Percentiles rank a stretch among this genome's conserved stretches.
phyloP scores from a whole-genome alignment of 2,329 filamentous ascomycete species.

The Fusarium annulatum region DNA sequence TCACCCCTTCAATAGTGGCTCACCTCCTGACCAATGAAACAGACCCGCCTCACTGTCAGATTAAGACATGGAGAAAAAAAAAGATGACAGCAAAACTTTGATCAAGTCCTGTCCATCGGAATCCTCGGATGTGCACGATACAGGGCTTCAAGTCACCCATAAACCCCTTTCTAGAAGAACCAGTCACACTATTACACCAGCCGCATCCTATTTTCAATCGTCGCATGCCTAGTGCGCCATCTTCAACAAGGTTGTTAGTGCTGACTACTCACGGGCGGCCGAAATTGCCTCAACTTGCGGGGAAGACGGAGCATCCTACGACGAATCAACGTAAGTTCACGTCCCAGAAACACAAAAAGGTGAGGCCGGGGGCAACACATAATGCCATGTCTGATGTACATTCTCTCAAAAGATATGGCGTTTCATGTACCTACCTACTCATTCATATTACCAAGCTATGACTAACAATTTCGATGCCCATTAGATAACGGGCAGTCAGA shows the following conservation, averaged over 20 bases:
- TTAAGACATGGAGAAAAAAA: neutral
- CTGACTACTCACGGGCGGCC: neutral
- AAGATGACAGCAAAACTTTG: neutral
- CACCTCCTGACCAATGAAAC: neutral
- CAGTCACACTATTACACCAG: neutral
- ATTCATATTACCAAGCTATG: slow-evolving; percentile 2
- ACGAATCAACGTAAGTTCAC: slow-evolving; percentile 5
- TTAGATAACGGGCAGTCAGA: neutral
- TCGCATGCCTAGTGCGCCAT: neutral
- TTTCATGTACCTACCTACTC: neutral
- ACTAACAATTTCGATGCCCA: slow-evolving; percentile 8
- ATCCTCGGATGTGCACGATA: neutral
- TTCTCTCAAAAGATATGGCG: neutral
- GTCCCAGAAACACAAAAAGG: neutral
- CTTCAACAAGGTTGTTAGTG: slow-evolving; percentile 3
- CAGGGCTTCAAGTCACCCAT: neutral
- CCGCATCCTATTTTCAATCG: neutral
- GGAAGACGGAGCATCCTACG: slow-evolving; percentile 7
- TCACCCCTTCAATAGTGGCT: neutral
- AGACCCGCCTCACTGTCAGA: neutral
- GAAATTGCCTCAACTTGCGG: slow-evolving; percentile 23
- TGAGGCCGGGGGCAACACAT: neutral
- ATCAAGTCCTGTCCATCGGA: neutral
- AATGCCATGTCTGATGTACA: neutral
- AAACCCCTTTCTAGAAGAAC: neutral